Conservation (phyloP, 2,329 filamentous ascomycete species). For the Magnaporthiopsis rhizophila region DNA sequence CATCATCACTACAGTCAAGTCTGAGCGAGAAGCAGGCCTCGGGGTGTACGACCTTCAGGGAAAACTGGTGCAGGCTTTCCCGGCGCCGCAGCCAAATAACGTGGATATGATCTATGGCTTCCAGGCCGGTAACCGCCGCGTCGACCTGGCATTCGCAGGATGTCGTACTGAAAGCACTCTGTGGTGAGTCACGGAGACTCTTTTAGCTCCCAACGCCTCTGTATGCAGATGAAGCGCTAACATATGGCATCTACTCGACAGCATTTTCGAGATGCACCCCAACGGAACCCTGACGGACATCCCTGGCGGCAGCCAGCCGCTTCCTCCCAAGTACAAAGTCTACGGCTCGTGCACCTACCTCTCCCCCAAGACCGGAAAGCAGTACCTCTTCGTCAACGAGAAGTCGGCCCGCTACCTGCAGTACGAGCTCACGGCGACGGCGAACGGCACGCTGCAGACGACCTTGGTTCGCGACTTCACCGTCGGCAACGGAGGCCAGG, state of each 20-base stretch:
- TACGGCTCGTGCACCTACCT: constrained; percentile 46
- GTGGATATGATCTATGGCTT: constrained; percentile 46
- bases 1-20: constrained; percentile 45
- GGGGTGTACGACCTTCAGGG: constrained; percentile 41
- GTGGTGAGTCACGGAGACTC: constrained; percentile 30
- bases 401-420: constrained; percentile 46
- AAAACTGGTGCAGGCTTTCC: constrained; percentile 35
- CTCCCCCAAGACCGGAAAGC: constrained; percentile 36
- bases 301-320: constrained; percentile 36
- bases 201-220: not conserved
- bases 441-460: constrained; percentile 33
- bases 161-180: constrained; percentile 43
- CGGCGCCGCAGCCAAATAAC: constrained; percentile 42
- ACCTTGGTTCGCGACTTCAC: constrained; percentile 42
- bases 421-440: constrained; percentile 36
- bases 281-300: constrained; percentile 36
- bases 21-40: constrained; percentile 37
- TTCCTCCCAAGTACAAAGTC: constrained; percentile 34
- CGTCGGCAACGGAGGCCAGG: constrained; percentile 42
- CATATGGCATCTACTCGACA: constrained; percentile 14
- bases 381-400: constrained; percentile 47
- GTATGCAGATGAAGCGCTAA: not conserved
- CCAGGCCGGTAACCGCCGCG: constrained; percentile 29
- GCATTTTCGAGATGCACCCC: constrained; percentile 39
- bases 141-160: constrained; percentile 42